Evolutionary conservation across 345 rosid species (phyloP).

Genomic region (Populus simonii): DNA sequence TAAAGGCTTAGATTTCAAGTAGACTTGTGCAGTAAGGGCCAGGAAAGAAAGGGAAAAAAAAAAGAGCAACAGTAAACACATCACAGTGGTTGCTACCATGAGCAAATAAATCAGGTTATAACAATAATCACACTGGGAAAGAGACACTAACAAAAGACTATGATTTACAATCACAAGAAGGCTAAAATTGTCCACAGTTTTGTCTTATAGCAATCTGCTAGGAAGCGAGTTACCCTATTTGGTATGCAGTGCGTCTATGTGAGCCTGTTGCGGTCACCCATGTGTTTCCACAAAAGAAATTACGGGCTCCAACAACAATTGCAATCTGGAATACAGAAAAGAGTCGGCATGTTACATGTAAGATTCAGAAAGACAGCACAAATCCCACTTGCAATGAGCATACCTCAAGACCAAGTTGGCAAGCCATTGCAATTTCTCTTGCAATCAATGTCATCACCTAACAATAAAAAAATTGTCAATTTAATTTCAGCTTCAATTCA

Average conservation of each 20-base stretch:
- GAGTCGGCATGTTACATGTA: neutral
- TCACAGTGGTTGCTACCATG: neutral
- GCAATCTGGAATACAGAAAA: conserved; percentile 49
- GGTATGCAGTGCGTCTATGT: conserved; percentile 78
- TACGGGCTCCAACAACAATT: conserved; percentile 83
- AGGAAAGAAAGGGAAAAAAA: neutral
- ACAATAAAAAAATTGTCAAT: conserved; percentile 1
- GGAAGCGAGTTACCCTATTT: conserved; percentile 55
- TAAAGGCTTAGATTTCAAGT: neutral
- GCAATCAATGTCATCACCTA: conserved; percentile 77
- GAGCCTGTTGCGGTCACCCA: conserved; percentile 77
- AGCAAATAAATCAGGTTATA: neutral
- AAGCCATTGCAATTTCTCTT: conserved; percentile 67
- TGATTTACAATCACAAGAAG: neutral
- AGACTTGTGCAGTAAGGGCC: neutral
- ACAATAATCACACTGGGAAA: neutral
- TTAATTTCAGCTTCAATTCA: neutral
- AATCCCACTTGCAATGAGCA: neutral
- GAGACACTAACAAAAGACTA: conserved; percentile 3
- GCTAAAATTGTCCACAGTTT: neutral
- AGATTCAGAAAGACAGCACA: neutral
- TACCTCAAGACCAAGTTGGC: conserved; percentile 82
- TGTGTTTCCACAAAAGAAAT: conserved; percentile 71
- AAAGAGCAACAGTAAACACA: neutral
- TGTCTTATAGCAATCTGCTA: neutral